These are phyloP conservation scores for Globisporangium nagaii DNA, from an alignment of 352 stramenopile species.

Conservation along the genomic window DNA sequence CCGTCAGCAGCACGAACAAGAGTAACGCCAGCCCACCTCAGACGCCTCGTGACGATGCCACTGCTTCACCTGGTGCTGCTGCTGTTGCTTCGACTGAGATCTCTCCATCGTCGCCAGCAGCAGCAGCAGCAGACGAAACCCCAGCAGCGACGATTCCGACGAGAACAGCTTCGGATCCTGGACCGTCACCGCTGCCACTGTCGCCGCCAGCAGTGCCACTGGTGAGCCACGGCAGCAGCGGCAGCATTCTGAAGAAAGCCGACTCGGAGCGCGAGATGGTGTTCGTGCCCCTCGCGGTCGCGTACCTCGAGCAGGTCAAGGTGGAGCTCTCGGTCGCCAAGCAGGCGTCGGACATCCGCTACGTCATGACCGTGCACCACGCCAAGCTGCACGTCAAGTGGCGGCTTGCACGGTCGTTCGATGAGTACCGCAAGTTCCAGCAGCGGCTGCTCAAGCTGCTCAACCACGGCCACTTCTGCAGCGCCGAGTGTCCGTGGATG, in stretches of 20 bases:
- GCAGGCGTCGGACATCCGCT: conserved; percentile 48
- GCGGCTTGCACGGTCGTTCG: conserved; percentile 49
- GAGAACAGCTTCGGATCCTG: neutral
- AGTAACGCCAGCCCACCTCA: neutral
- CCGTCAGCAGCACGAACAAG: neutral
- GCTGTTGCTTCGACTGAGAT: neutral
- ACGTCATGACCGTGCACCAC: conserved; percentile 50
- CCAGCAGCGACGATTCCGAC: neutral
- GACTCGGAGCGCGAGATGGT: conserved; percentile 22
- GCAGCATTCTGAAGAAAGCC: conserved; percentile 11
- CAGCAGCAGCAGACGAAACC: neutral
- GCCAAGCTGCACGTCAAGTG: conserved; percentile 29
- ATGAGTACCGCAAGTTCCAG: conserved; percentile 72
- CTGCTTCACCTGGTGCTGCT: neutral
- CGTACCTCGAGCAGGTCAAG: conserved; percentile 47
- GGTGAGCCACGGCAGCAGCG: conserved; percentile 16
- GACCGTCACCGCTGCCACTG: neutral
- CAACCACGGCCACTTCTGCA: conserved; percentile 70
- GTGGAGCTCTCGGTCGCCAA: conserved; percentile 42
- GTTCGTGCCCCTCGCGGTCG: conserved; percentile 32
- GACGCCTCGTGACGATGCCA: neutral
- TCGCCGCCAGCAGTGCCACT: neutral
- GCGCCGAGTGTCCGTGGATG: conserved; percentile 63
- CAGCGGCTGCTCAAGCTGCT: conserved; percentile 56
- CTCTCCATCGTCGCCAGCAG: neutral